Base-by-base conservation (phyloP, 192 early-diverging fungal genomes). In the Mortierella alpina region DNA sequence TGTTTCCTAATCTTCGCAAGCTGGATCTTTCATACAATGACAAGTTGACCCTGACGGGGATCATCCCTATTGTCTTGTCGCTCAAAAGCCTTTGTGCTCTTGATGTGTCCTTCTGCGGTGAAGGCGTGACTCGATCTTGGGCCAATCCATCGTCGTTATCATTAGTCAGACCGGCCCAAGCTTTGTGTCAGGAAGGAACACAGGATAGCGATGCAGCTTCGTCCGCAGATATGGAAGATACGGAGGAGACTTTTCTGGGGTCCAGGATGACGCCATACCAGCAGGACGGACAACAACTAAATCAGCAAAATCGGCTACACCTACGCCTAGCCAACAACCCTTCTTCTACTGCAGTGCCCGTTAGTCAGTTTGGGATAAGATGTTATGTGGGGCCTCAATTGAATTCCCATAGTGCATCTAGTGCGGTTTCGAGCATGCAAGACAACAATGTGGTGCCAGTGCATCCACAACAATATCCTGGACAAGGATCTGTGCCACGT, bases 1-100 rank as follows among this genome's bases (percentile, higher is more conserved):
- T 80, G 53, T 72, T 80, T 48, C 70, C 69, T 0, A 72, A 62
- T 59, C 70, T 80, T 13, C 69, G 70, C 10, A 63, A 70, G 42
- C 52, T 80, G 46, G 70, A 80, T 47, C 62, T 80, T n/a, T 80
- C 76, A 2, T 80, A 80, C 56, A 80, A 80, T 14, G 53, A 60
- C 65, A 80, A 72, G 53, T 12, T 80, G 48, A 80, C 76, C 0
- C 58, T 80, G 40, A 51, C 44, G 4, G 76, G 76, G 0, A 80
- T 80, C 20, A 80, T 80, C 7, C 76, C 76, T 4, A 39, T 80
- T 39, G 70, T 68, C 47, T 62, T 80, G 63, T 80, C 76, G 11
- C 64, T 80, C 20, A 71, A 72, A 20, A 72, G 58, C 7, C 65
- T 80, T 12, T 80, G 76, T 62, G 57, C 76, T 5, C 47, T 80